Evolutionary conservation across 202 grass and related monocot genomes (phyloP), one percentile per base, ranked within the genome.

Genomic region (Zizania palustris): DNA sequence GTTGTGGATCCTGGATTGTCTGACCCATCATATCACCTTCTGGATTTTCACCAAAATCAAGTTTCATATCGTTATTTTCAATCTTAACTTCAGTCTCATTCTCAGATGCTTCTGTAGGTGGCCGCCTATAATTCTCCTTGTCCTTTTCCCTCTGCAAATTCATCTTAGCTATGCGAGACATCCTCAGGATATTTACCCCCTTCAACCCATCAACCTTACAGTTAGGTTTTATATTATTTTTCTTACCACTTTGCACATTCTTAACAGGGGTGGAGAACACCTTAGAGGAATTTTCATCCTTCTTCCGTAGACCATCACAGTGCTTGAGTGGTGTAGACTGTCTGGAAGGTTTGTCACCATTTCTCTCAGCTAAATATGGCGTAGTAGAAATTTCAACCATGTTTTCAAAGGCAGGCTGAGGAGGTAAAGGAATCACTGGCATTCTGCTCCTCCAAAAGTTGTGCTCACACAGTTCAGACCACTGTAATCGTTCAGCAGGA

Each of bases 11-110:
- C 73, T 72, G 64, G 79, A 85, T 82, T 89, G 48, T 97, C 91
- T 3, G 68, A 71, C 67, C 54, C 85, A 80, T 98, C 91, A 51
- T 81, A 82, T 95, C 91, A 39, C 80, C 89, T 78, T 95, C 95
- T 84, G 74, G 76, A 81, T 94, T 98, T 83, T 98, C 95, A 78
- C 83, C 85, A 77, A 98, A 98, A 81, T 98, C 87, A 76, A 98
- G 92, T 60, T 98, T 91, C 95, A 98, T 95, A 65, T 98, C 95
- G 79, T 98, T 95, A 73, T 98, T 98, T 85, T 95, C 91, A 50
- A 98, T 89, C 83, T 90, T 95, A 78, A 98, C 95, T 71, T 98
- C 87, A 63, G 89, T 74, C 22, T 88, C 87, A 42, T 98, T 92
- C 72, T 90, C 91, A 72, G 85, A 73, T 75, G 89, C 80, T 69